Evolutionary conservation across 2,329 filamentous ascomycete species (phyloP), one percentile per base, ranked within the genome.

Genomic region (Fusarium nisikadoi): DNA sequence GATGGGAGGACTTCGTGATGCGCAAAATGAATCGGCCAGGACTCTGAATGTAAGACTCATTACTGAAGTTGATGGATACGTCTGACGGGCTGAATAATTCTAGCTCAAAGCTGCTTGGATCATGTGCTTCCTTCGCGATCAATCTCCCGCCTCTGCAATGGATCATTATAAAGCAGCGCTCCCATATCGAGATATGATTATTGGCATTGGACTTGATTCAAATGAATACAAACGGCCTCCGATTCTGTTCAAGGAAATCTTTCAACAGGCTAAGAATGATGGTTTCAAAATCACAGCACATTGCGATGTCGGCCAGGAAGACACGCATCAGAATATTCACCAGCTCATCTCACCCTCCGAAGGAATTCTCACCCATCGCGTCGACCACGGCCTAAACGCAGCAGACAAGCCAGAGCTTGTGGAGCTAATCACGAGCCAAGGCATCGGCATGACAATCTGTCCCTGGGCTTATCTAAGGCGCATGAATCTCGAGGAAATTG

Each of bases 41-140:
- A 17, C 10, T 1, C 20, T 49, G 0, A 31, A 31, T 17, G 45
- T 49, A 49, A 19, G 45, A 3, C 14, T 31, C 14, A 3, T 13
- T 5, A 2, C 20, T n/a, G 20, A 2, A 49, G 12, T 6, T 17
- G 20, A 19, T 13, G 7, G 1, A 19, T 0, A 49, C 17, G 7
- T 23, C 45, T 49, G 31, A 49, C 31, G 5, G 13, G 14, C 1
- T 13, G 3, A 2, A 13, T 31, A 2, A 13, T 31, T 7, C 7
- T 49, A 49, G 45, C 27, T 49, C 20, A 49, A 31, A 31, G 16
- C 45, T 31, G 27, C 45, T 31, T 49, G 45, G 45, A 49, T 49
- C 1, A 49, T 49, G 27, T 49, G 45, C 45, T 49, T 49, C 2
- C 45, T 49, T 23, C 45, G 45, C 6, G 45, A 49, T 23, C 20